Base-by-base conservation (phyloP, 768 basidiomycete species). In the Mycena maculata region DNA sequence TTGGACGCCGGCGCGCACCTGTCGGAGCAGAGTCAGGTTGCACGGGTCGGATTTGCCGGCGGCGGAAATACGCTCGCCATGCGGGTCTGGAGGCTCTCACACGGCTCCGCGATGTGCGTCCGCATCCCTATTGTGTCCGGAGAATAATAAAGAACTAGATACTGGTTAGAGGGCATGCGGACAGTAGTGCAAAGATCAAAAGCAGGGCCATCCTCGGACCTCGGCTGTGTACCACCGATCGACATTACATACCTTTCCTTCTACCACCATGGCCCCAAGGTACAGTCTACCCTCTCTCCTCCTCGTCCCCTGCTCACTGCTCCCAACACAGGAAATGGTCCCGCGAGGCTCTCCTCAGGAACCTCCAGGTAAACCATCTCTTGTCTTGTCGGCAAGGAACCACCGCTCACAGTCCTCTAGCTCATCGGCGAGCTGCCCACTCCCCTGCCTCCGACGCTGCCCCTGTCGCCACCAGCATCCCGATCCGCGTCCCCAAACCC, bases 391-490 rank as follows among this genome's bases (percentile, higher is more conserved):
- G 50, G 1, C 38, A 56, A 36, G 4, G n/a, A n/a, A n/a, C n/a
- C n/a, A n/a, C n/a, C n/a, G 15, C 66, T 65, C 30, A 67, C 67
- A 36, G n/a, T 58, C n/a, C 56, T 64, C 45, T 52, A 85, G 84
- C 76, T 85, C 69, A 79, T 84, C 64, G 82, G 83, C 50, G 76
- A 77, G 59, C 78, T 86, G 27, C 71, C 76, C 52, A 70, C 78
- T 36, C 81, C 83, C 60, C 74, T 85, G 12, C 84, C 86, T 36
- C 80, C 83, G 57, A 80, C 79, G 44, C 77, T 87, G 50, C 86
- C 85, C 9, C 84, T 84, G 27, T 86, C 86, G 20, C 86, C 86
- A 41, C 85, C 86, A 11, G 79, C 81, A 48, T 86, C 86, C 61
- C 83, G 84, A 70, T 77, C 84, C 59, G 68, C 79, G 63, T 87